phyloP scores from a whole-genome alignment of 331 rosid genomes.

The Quercus phellos region DNA sequence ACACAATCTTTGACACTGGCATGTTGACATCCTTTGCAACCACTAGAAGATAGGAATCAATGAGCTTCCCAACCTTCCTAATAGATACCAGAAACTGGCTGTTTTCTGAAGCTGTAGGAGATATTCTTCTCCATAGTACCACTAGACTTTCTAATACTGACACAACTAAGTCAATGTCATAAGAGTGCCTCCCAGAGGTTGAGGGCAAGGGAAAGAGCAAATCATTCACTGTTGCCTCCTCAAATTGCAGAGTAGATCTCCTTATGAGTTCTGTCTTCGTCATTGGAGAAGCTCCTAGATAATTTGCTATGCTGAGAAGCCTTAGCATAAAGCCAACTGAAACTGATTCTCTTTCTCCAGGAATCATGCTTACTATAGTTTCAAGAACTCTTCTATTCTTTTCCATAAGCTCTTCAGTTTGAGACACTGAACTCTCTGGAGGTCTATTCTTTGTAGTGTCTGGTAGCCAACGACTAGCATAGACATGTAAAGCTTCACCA shows the following conservation, averaged over 20 bases:
- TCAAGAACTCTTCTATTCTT: constrained; percentile 61
- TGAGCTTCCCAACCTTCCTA: constrained; percentile 74
- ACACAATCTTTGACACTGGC: constrained; percentile 63
- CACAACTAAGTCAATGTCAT: constrained; percentile 73
- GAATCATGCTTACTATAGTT: constrained; percentile 74
- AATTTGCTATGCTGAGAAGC: constrained; percentile 55
- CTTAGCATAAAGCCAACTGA: constrained; percentile 81
- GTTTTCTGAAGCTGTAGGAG: constrained; percentile 50
- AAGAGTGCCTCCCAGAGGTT: constrained; percentile 43
- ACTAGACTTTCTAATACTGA: constrained; percentile 75
- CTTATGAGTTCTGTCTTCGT: constrained; percentile 68
- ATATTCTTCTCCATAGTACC: constrained; percentile 68
- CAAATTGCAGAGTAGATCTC: constrained; percentile 71
- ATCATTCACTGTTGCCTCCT: constrained; percentile 85
- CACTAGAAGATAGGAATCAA: constrained; percentile 89
- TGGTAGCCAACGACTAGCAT: constrained; percentile 76
- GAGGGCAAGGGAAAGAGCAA: constrained; percentile 60
- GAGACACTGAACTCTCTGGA: constrained; percentile 48
- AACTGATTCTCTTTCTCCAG: constrained; percentile 78
- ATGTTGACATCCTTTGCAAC: constrained; percentile 69
- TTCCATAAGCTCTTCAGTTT: constrained; percentile 43
- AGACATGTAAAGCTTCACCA: constrained; percentile 96
- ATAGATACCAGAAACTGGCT: constrained; percentile 52
- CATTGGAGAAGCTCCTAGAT: constrained; percentile 58
- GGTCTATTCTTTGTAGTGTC: constrained; percentile 42